Evolutionary conservation across 352 stramenopile genomes (phyloP).

Genomic region (Globisporangium irregulare): DNA sequence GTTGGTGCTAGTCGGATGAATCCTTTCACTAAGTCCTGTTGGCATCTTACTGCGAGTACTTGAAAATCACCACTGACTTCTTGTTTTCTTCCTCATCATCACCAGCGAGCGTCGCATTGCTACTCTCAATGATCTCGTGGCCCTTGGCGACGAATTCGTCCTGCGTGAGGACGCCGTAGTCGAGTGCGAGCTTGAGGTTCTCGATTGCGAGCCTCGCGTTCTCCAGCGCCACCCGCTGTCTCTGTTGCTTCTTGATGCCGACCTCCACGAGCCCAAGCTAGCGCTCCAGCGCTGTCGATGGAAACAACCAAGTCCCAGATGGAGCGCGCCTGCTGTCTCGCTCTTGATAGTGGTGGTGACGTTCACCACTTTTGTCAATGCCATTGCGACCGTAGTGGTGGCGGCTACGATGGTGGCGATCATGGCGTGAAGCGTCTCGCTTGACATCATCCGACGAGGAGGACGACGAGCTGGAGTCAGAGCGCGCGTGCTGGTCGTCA

Average conservation of each 20-base stretch:
- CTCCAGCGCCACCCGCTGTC: neutral
- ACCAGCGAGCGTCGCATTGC: neutral
- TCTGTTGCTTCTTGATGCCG: slow-evolving; percentile 31
- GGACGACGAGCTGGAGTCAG: neutral
- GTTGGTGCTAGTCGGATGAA: too few species aligned
- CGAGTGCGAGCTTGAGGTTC: slow-evolving; percentile 9
- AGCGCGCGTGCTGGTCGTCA: neutral
- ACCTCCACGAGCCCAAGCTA: slow-evolving; percentile 6
- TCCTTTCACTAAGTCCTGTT: too few species aligned
- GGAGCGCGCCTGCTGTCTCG: neutral
- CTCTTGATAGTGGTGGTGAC: neutral
- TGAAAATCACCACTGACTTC: neutral
- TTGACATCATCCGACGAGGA: neutral
- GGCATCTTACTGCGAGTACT: neutral
- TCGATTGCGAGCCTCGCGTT: slow-evolving; percentile 1
- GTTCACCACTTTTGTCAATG: neutral
- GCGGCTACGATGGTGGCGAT: neutral
- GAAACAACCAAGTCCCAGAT: neutral
- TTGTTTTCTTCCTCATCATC: neutral
- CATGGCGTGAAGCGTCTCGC: neutral
- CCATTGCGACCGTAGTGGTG: neutral
- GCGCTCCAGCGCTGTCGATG: neutral
- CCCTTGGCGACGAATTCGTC: slow-evolving; percentile 9
- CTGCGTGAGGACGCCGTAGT: slow-evolving; percentile 3
- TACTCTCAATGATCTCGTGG: slow-evolving; percentile 2